Base-by-base conservation (phyloP, 1,139 yeast species). In the Sugiyamaella xylanicola region DNA sequence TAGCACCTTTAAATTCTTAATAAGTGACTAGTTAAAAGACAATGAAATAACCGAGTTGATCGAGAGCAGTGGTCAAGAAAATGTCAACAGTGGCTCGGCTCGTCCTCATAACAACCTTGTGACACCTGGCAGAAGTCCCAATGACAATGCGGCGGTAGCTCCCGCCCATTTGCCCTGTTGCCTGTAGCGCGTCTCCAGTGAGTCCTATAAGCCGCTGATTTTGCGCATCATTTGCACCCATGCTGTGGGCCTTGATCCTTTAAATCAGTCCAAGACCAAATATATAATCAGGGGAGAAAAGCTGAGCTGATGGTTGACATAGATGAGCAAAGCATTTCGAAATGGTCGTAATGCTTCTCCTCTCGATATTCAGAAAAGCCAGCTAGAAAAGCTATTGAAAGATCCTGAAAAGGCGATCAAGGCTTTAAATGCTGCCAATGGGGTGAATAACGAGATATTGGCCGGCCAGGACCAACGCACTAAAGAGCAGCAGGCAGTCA, bases 351-450 rank as follows among this genome's bases (percentile, higher is more conserved):
- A 42, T 49, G 49, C 49, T 8, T 37, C 46, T 17, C 43, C 56
- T 11, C 15, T 37, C n/a, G 62, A 57, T 16, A 75, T 54, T 53
- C 73, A 56, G 61, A 58, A 62, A 59, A 62, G 37, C 55, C 65
- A 59, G 46, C 42, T 67, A 35, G 66, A 62, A 16, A 48, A 51
- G 36, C 60, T 67, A 19, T 41, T 61, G 20, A 59, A 57, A 41
- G 35, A 63, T 27, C 70, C 69, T 3, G 60, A 61, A 15, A 49
- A 48, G 40, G 56, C 39, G n/a, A 25, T 25, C 5, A 25, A 25
- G 9, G 29, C 29, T 9, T 3, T 25, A 25, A 25, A 25, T 5
- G 29, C 29, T 9, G 2, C 39, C 41, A 32, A 36, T n/a, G 50
- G 29, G 21, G 5, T 2, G 25, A 25, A n/a, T 13, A 40, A 25